These are phyloP conservation scores for Pseudopyrenochaeta lycopersici DNA, from an alignment of 2,329 filamentous ascomycete genomes.

Conservation along the genomic window DNA sequence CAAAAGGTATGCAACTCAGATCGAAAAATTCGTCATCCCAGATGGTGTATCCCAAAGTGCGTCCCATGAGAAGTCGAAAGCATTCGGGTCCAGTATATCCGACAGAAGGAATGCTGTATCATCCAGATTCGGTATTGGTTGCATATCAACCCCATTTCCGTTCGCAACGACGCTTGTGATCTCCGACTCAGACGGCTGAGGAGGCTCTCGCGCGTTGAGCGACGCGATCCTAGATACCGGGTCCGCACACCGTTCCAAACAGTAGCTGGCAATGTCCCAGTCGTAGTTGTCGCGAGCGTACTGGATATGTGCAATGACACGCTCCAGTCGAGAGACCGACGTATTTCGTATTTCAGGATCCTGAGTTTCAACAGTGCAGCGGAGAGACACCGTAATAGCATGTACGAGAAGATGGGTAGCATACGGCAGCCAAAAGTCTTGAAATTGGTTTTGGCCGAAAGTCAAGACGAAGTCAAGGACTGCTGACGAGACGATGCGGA, in stretches of 20 bases:
- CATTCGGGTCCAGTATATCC: constrained; percentile 44
- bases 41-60: constrained; percentile 48
- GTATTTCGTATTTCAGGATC: constrained; percentile 56
- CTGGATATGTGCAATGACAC: constrained; percentile 58
- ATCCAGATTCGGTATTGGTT: constrained; percentile 31
- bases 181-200: constrained; percentile 28
- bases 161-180: constrained; percentile 18
- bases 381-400: constrained; percentile 62
- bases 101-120: constrained; percentile 39
- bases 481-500: constrained; percentile 59
- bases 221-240: constrained; percentile 48
- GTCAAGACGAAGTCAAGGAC: constrained; percentile 61
- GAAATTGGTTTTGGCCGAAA: constrained; percentile 57
- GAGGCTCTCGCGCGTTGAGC: constrained; percentile 30
- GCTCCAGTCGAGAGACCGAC: constrained; percentile 58
- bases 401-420: constrained; percentile 64
- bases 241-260: constrained; percentile 55
- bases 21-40: constrained; percentile 44
- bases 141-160: constrained; percentile 5
- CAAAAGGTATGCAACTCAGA: too few species aligned
- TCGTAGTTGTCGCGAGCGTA: constrained; percentile 59
- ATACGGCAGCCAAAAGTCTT: constrained; percentile 62
- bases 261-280: constrained; percentile 66
- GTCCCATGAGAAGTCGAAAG: constrained; percentile 49
- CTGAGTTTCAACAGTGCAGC: constrained; percentile 61